phyloP scores from a whole-genome alignment of 2,329 filamentous ascomycete species.

The Aureobasidium lini region DNA sequence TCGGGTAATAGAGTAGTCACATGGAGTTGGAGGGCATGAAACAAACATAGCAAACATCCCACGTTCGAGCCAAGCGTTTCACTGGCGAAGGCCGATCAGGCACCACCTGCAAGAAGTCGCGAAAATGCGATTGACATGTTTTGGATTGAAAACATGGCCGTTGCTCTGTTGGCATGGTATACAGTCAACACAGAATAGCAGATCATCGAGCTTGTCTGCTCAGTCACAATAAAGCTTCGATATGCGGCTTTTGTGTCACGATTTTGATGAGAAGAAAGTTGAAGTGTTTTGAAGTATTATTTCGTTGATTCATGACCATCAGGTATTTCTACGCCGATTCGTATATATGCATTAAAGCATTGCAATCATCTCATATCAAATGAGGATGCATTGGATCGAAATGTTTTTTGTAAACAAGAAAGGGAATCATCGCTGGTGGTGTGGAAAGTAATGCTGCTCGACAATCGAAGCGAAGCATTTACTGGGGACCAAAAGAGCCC shows the following conservation, averaged over 20 bases:
- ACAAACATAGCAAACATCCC: constrained; percentile 12
- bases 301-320: constrained; percentile 13
- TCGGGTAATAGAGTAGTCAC: neutral
- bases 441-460: neutral
- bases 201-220: too few relatives aligned
- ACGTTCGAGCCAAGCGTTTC: neutral
- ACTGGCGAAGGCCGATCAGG: neutral
- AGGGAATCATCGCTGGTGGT: constrained; percentile 4
- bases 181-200: too few relatives aligned
- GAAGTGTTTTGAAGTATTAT: constrained; percentile 6
- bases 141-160: neutral
- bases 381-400: constrained; percentile 10
- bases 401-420: constrained; percentile 9
- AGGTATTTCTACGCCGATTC: constrained; percentile 13
- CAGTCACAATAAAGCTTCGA: neutral
- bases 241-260: neutral
- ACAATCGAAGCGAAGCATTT: constrained; percentile 12
- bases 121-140: constrained; percentile 1
- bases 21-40: constrained; percentile 1
- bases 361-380: constrained; percentile 2
- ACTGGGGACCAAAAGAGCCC: constrained; percentile 35
- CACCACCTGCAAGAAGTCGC: neutral
- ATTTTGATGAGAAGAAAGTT: neutral
- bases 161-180: neutral
- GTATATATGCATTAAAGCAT: constrained; percentile 12